Percentiles rank a stretch among this genome's conserved stretches.
Evolutionary conservation across 176 grass and related monocot genomes (phyloP).

Genomic region (Oropetium thomaeum): DNA sequence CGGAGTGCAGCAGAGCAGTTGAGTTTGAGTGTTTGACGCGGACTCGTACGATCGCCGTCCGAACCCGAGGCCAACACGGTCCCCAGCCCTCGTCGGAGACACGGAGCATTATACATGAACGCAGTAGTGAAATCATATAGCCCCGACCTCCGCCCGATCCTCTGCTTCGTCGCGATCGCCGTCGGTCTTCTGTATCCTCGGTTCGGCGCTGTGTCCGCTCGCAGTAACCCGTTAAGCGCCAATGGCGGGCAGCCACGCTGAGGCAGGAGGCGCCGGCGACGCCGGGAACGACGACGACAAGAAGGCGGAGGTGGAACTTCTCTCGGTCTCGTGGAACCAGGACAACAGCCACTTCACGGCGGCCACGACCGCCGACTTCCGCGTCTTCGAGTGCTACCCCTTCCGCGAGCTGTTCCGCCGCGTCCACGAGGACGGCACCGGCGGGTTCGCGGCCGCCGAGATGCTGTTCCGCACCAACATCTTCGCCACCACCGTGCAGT

Average conservation of each 20-base stretch:
- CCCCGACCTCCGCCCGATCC: too few relatives aligned
- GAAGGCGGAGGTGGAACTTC: constrained; percentile 2
- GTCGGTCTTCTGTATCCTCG: neutral
- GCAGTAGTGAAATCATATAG: neutral
- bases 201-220: too few relatives aligned
- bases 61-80: neutral
- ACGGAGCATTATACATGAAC: too few relatives aligned
- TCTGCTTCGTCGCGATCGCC: neutral
- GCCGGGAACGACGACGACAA: neutral
- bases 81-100: too few relatives aligned
- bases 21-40: too few relatives aligned
- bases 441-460: constrained; percentile 57
- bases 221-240: neutral
- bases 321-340: constrained; percentile 75
- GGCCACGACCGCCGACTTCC: constrained; percentile 60
- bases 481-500: constrained; percentile 44
- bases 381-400: constrained; percentile 46
- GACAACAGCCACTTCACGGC: constrained; percentile 52
- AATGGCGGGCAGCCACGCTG: constrained; percentile 20
- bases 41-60: too few relatives aligned
- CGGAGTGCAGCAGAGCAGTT: too few relatives aligned
- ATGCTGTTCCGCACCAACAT: constrained; percentile 57
- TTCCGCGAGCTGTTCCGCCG: constrained; percentile 47
- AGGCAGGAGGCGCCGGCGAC: neutral
- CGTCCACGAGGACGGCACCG: neutral